These are phyloP conservation scores for Phytophthora citrophthora DNA, from an alignment of 352 stramenopile genomes.

Conservation along the genomic window DNA sequence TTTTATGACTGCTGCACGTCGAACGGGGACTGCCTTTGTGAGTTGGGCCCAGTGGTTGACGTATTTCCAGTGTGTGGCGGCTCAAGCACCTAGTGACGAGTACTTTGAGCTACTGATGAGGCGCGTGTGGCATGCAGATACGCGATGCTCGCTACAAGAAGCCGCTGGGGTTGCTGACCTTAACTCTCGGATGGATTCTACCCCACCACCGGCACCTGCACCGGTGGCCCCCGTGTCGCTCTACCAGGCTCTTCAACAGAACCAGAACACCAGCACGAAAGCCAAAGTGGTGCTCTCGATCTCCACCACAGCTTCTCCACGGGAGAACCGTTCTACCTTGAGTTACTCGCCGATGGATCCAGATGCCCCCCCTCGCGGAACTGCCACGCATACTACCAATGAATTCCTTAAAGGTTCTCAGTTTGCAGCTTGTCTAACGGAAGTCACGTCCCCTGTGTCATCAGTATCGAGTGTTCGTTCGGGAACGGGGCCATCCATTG, in stretches of 20 bases:
- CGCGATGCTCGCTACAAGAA: slow-evolving; percentile 46
- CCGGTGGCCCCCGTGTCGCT: slow-evolving; percentile 44
- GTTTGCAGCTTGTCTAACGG: slow-evolving; percentile 66
- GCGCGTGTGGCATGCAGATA: slow-evolving; percentile 68
- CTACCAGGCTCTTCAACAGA: slow-evolving; percentile 59
- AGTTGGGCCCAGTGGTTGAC: slow-evolving; percentile 78
- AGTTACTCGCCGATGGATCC: slow-evolving; percentile 15
- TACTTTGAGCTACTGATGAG: slow-evolving; percentile 82
- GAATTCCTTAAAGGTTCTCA: slow-evolving; percentile 77
- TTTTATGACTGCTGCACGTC: slow-evolving; percentile 45
- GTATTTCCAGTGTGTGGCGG: slow-evolving; percentile 78
- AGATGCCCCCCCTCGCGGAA: slow-evolving; percentile 45
- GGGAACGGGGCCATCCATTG: slow-evolving; percentile 1
- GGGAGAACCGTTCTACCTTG: slow-evolving; percentile 18
- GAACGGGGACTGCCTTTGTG: slow-evolving; percentile 51
- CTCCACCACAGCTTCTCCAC: slow-evolving; percentile 30
- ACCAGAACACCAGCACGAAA: slow-evolving; percentile 31
- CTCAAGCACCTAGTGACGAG: slow-evolving; percentile 71
- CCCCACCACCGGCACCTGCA: slow-evolving; percentile 5
- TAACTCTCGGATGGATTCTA: slow-evolving; percentile 12
- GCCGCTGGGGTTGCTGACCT: slow-evolving; percentile 15
- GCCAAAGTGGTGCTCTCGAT: slow-evolving; percentile 40
- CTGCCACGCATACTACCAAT: slow-evolving; percentile 43
- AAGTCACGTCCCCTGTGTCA: slow-evolving; percentile 42
- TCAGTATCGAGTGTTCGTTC: slow-evolving; percentile 21